Evolutionary conservation across 768 basidiomycete genomes (phyloP).

Genomic region (Tephrocybe sp.): DNA sequence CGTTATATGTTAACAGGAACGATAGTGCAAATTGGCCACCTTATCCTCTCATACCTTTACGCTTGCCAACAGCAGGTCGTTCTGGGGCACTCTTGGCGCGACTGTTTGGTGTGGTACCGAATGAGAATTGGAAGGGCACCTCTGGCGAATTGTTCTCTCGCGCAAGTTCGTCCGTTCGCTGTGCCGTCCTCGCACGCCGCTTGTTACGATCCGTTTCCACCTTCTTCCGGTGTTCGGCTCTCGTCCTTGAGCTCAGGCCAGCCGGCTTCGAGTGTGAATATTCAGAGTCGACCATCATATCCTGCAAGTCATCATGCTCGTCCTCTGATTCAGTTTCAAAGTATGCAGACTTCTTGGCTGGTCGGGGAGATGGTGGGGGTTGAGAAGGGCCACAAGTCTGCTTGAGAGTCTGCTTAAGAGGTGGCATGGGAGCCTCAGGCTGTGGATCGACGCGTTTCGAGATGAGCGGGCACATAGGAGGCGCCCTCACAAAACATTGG

Average conservation of each 20-base stretch:
- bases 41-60: constrained; percentile 43
- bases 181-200: constrained; percentile 29
- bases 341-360: constrained; percentile 4
- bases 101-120: constrained; percentile 5
- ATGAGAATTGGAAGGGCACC: constrained; percentile 19
- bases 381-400: not conserved
- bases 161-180: constrained; percentile 24
- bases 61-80: constrained; percentile 35
- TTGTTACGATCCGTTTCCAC: constrained; percentile 32
- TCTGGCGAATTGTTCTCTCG: constrained; percentile 11
- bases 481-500: constrained; percentile 54
- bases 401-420: not conserved
- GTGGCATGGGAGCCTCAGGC: constrained; percentile 2
- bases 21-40: not conserved
- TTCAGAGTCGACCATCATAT: constrained; percentile 48
- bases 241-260: constrained; percentile 19
- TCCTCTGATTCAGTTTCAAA: constrained; percentile 21
- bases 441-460: constrained; percentile 1
- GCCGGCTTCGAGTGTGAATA: constrained; percentile 17
- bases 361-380: constrained; percentile 4
- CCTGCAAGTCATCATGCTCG: constrained; percentile 49
- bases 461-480: constrained; percentile 25
- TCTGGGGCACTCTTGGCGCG: constrained; percentile 21
- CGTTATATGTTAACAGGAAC: not conserved
- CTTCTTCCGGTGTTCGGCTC: constrained; percentile 30